Evolutionary conservation across 768 basidiomycete species (phyloP), one percentile per base, ranked within the genome.

Genomic region (Rhizopogon salebrosus): DNA sequence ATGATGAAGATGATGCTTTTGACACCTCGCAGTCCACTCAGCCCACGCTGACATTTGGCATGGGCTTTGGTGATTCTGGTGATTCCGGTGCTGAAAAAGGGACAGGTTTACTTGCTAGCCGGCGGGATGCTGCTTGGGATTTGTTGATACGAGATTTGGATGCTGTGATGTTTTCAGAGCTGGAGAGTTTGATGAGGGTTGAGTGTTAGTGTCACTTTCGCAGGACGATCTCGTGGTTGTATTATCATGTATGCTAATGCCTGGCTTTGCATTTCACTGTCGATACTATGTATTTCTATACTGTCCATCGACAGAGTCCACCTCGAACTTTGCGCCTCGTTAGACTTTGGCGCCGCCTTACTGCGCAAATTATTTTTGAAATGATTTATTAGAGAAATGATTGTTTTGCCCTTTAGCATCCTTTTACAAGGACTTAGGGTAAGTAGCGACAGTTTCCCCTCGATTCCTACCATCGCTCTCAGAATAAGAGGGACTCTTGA

Each of bases 11-110:
- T 58, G 90, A 92, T 63, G 75, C 80, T 35, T 87, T 89, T 57
- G 89, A 90, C 62, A 80, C 77, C 4, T 74, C 83, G 3, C 82
- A 85, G 57, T 68, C 82, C 18, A 70, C 71, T 18, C 74, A 74
- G 45, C 78, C 89, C 4, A 79, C 80, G 3, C 75, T 92, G 48
- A 75, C 86, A 4, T 92, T 91, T 64, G 90, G 89, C n/a, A 87
- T 92, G 79, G 90, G 88, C 13, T 91, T 86, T 61, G 82, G 85
- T 1, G 91, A 91, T 63, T 76, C 80, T 39, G 83, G 80, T 7
- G 87, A 90, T 59, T 78, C 67, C 16, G 73, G 74, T 9, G 70
- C 77, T 42, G 89, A 92, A 65, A 82, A 76, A 55, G 91, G 91
- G 6, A 85, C 82, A 18, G 90, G 90, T 2, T 67, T 92, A 50